Evolutionary conservation across 805 yeast species (phyloP), one percentile per base, ranked within the genome.

Genomic region (Starmerella stellata): DNA sequence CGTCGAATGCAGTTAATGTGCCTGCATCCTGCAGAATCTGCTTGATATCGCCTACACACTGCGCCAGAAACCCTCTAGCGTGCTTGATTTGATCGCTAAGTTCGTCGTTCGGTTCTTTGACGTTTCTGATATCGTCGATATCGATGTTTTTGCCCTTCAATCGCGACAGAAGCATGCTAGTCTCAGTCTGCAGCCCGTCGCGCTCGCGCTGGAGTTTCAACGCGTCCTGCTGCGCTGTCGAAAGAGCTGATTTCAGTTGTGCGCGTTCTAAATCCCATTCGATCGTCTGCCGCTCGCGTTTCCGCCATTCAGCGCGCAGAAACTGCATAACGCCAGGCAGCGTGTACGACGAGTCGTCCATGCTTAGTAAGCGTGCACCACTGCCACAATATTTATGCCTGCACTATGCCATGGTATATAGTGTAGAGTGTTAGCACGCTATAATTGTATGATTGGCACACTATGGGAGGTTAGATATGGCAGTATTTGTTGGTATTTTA

Each of bases 231-330:
- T 71, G 75, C 16, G 72, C 55, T 35, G 60, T 61, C 3, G 71
- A 64, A 35, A 72, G 67, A 24, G 64, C 58, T 31, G 59, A 49
- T 53, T 64, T 68, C 75, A 73, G 68, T 48, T 73, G 78, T 16
- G 73, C 70, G 28, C 67, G 60, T 50, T 73, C 78, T 37, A 71
- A 56, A 42, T 68, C 74, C 74, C 75, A 72, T 33, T 66, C 67
- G 38, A 73, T 69, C 37, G 74, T 58, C 46, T 70, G 72, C 39
- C 71, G 65, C 51, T 74, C 78, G 52, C 68, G 70, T 42, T 64
- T 65, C 38, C 74, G 72, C 65, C 73, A 72, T 47, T 74, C 78
- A 19, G 68, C 59, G 51, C 74, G 78, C 49, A 74, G 60, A 44
- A 68, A 74, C 49, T 70, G 68, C 72, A 74, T 70, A 24, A 74